Evolutionary conservation across 768 basidiomycete genomes (phyloP), one percentile per base, ranked within the genome.

Genomic region (Lyophyllum atratum): DNA sequence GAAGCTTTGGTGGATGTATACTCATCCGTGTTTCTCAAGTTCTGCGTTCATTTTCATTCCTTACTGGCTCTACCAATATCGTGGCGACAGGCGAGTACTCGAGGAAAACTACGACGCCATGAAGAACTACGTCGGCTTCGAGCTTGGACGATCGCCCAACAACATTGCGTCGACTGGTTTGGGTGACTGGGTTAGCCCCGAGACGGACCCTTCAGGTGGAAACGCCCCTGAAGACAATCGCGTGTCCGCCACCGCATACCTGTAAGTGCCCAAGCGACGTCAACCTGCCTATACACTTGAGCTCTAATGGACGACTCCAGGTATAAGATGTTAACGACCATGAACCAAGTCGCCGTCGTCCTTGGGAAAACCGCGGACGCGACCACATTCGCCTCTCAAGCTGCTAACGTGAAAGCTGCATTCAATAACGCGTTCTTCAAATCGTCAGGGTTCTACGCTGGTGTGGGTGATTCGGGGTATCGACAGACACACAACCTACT

Each of bases 141-240:
- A 71, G 49, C 65, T 69, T 10, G 66, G 58, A 2, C 63, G 68
- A 8, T 71, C 70, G 14, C 67, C 68, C n/a, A 66, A 66, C 24
- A 65, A 68, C 33, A 71, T 71, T 28, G 70, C 67, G 4, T 43
- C 33, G 2, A 68, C 68, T 22, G 49, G 58, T 12, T 44, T 71
- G 42, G 70, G 70, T 76, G 70, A 70, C 80, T 78, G 31, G 79
- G 70, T 58, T 73, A 78, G 42, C 75, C 82, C 43, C 72, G 80
- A 68, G 81, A 84, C 54, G 66, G 68, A 59, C 83, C 70, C 70
- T 7, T 40, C 59, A 1, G 70, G 70, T 3, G 68, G 68, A 0
- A 71, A 71, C 42, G 65, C 70, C 1, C 70, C 70, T 0, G 70
- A 71, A 56, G 70, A 71, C 54, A n/a, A 58, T 21, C 64, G 62